phyloP scores from a whole-genome alignment of 768 basidiomycete genomes.

The Hypholoma fasciculare region DNA sequence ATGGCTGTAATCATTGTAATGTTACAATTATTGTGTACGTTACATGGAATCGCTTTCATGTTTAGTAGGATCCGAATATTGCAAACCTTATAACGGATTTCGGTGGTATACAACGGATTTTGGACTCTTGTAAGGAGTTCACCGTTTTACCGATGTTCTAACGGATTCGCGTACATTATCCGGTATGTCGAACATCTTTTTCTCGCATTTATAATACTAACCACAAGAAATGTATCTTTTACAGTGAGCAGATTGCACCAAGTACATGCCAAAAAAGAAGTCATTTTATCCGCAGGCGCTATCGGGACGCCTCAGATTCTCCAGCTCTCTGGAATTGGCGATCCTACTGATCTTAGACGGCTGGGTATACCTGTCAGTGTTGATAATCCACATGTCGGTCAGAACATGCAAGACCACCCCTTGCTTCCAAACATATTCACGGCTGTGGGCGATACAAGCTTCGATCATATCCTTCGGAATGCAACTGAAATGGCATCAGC shows the following conservation, averaged over 20 bases:
- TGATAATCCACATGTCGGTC: constrained; percentile 40
- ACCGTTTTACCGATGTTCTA: too few relatives aligned
- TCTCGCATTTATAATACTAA: too few relatives aligned
- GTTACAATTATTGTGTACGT: too few relatives aligned
- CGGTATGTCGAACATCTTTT: not conserved
- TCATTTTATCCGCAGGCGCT: constrained; percentile 37
- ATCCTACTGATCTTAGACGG: constrained; percentile 27
- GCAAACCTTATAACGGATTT: too few relatives aligned
- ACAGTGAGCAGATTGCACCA: not conserved
- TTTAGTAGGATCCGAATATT: too few relatives aligned
- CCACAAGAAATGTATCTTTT: not conserved
- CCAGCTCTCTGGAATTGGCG: constrained; percentile 44
- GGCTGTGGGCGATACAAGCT: constrained; percentile 21
- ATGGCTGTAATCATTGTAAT: too few relatives aligned
- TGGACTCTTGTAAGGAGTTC: too few relatives aligned
- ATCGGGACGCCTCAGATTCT: constrained; percentile 33
- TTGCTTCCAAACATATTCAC: constrained; percentile 22
- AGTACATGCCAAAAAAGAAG: constrained; percentile 27
- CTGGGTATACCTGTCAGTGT: constrained; percentile 38
- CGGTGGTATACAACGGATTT: too few relatives aligned
- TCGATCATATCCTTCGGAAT: constrained; percentile 23
- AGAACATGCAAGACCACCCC: constrained; percentile 46
- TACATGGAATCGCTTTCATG: too few relatives aligned
- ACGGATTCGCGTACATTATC: not conserved
- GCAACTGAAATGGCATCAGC: constrained; percentile 10